phyloP scores from a whole-genome alignment of 2,329 filamentous ascomycete genomes.

The Pseudogymnoascus sp. region DNA sequence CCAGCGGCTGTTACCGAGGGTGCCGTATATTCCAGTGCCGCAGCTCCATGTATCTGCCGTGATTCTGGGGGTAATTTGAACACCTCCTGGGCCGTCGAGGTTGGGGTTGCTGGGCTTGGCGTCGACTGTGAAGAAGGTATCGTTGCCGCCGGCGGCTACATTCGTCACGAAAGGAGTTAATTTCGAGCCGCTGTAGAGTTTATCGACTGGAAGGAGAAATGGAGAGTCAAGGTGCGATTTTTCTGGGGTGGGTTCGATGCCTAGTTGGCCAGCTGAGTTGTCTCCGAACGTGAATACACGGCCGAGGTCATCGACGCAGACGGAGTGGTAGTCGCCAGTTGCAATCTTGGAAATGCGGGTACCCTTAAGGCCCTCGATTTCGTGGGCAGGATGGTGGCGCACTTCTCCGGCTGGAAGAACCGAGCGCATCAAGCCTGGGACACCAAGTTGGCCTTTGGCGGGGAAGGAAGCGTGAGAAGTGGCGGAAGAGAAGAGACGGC shows the following conservation, averaged over 20 bases:
- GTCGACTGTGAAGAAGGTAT: conserved; percentile 83
- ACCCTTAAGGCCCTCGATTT: conserved; percentile 64
- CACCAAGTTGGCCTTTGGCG: conserved; percentile 74
- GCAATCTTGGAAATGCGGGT: conserved; percentile 70
- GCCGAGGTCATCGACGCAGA: conserved; percentile 69
- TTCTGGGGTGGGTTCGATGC: conserved; percentile 62
- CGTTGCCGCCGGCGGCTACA: conserved; percentile 78
- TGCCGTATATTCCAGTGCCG: conserved; percentile 77
- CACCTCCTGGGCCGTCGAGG: conserved; percentile 34
- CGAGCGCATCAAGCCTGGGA: conserved; percentile 74
- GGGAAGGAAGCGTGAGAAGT: conserved; percentile 74
- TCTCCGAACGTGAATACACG: conserved; percentile 84
- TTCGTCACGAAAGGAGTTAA: conserved; percentile 62
- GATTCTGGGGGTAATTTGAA: conserved; percentile 31
- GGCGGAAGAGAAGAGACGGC: conserved; percentile 83
- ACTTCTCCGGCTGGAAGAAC: conserved; percentile 71
- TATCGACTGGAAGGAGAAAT: conserved; percentile 60
- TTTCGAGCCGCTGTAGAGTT: conserved; percentile 62
- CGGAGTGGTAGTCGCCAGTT: conserved; percentile 78
- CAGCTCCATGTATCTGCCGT: conserved; percentile 80
- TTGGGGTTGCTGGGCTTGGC: conserved; percentile 38
- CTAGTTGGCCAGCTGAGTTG: conserved; percentile 84
- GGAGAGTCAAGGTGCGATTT: conserved; percentile 61
- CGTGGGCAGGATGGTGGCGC: conserved; percentile 64
- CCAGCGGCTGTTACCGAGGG: conserved; percentile 80